Evolutionary conservation across 1,139 yeast genomes (phyloP).

Genomic region (Suhomyces guaymorum): DNA sequence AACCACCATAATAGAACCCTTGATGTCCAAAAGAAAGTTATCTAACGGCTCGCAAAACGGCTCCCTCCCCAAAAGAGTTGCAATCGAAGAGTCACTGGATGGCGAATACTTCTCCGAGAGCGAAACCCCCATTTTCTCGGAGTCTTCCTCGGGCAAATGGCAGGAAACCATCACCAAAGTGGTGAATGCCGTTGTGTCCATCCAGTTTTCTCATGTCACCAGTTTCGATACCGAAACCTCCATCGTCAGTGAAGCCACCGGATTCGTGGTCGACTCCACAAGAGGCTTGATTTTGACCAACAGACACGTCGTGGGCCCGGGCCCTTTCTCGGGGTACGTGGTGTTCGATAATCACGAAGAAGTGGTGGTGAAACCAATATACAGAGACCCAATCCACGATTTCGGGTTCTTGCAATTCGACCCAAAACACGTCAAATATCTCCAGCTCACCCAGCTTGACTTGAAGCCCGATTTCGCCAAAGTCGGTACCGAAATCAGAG

Average conservation of each 20-base stretch:
- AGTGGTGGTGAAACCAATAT: constrained; percentile 79
- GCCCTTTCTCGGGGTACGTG: constrained; percentile 88
- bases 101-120: constrained; percentile 7
- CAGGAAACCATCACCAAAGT: constrained; percentile 79
- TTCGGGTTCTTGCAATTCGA: constrained; percentile 80
- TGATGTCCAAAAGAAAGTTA: constrained; percentile 11
- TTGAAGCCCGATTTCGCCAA: constrained; percentile 80
- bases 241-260: constrained; percentile 86
- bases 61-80: constrained; percentile 4
- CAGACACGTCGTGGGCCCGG: constrained; percentile 93
- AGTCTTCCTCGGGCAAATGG: constrained; percentile 46
- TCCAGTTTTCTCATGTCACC: constrained; percentile 84
- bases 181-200: constrained; percentile 83
- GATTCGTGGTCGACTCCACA: constrained; percentile 86
- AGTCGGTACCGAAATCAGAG: constrained; percentile 90
- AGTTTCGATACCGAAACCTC: constrained; percentile 86
- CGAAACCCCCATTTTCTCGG: constrained; percentile 6
- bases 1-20: background rate
- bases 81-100: constrained; percentile 10
- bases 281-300: constrained; percentile 85
- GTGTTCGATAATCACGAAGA: constrained; percentile 96
- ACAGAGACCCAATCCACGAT: constrained; percentile 84
- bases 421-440: constrained; percentile 69
- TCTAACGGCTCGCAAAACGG: constrained; percentile 13
- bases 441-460: constrained; percentile 65